These are phyloP conservation scores for Helotiales sp. DNA, from an alignment of 2,329 filamentous ascomycete species.

Conservation along the genomic window DNA sequence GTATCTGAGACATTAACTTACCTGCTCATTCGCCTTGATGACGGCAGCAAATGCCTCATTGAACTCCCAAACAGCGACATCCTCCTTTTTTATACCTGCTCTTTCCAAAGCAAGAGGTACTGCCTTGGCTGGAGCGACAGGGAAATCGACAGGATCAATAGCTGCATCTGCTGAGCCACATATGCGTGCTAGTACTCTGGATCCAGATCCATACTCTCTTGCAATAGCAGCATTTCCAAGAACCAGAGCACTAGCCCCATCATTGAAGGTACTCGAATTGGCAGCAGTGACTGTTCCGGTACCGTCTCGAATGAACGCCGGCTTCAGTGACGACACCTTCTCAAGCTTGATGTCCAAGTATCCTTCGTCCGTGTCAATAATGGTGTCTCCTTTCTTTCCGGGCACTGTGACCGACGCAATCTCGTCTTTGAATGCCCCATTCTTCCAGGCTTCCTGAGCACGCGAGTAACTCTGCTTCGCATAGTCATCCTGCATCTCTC, in stretches of 20 bases:
- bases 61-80: constrained; percentile 96
- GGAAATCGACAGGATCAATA: constrained; percentile 89
- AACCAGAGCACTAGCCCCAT: constrained; percentile 88
- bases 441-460: constrained; percentile 86
- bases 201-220: constrained; percentile 73
- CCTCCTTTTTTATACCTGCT: constrained; percentile 86
- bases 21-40: constrained; percentile 91
- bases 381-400: constrained; percentile 76
- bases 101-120: constrained; percentile 86
- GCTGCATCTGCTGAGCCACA: constrained; percentile 87
- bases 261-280: constrained; percentile 91
- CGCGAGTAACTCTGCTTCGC: constrained; percentile 87
- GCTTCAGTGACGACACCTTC: constrained; percentile 83
- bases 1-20: constrained; percentile 36
- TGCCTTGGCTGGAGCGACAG: constrained; percentile 86
- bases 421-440: constrained; percentile 82
- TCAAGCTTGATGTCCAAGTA: constrained; percentile 85
- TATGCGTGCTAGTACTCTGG: constrained; percentile 83
- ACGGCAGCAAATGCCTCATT: constrained; percentile 98
- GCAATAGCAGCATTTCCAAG: constrained; percentile 80
- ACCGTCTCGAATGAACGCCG: constrained; percentile 84
- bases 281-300: constrained; percentile 91
- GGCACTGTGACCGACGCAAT: constrained; percentile 86
- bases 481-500: constrained; percentile 88
- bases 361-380: constrained; percentile 84